These are phyloP conservation scores for Yamagishiella unicocca DNA, from an alignment of 139 green algal species.

Conservation along the genomic window DNA sequence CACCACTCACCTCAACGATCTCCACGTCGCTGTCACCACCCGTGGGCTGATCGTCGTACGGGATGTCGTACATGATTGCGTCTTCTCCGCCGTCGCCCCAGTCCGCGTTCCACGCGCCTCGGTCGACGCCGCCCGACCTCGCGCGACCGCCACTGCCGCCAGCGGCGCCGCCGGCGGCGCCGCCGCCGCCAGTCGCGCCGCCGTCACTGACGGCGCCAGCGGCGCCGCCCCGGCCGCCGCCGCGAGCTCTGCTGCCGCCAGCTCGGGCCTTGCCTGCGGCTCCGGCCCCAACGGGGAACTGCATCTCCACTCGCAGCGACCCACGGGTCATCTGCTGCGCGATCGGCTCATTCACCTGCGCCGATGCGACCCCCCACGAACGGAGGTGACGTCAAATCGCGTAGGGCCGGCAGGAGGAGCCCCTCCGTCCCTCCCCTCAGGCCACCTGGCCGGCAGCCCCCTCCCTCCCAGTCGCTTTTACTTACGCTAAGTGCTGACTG, in stretches of 20 bases:
- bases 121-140: not conserved
- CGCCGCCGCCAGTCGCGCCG: not conserved
- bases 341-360: conserved; percentile 14
- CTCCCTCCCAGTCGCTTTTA: too few species aligned
- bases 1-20: conserved; percentile 16
- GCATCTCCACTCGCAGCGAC: not conserved
- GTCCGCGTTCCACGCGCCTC: not conserved
- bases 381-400: too few species aligned
- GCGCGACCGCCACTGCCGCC: not conserved
- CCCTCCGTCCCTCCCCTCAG: too few species aligned
- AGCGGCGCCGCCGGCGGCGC: not conserved
- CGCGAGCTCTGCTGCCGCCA: not conserved
- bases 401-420: too few species aligned
- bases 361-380: too few species aligned
- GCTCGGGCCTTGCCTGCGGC: not conserved
- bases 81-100: conserved; percentile 5
- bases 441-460: too few species aligned
- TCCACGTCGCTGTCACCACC: conserved; percentile 32
- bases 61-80: not conserved
- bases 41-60: not conserved
- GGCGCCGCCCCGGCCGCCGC: not conserved
- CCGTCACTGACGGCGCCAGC: not conserved
- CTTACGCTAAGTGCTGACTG: too few species aligned
- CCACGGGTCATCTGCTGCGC: conserved; percentile 27
- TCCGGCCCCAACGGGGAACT: not conserved